phyloP scores from a whole-genome alignment of 345 rosid genomes.

The Heritiera littoralis region DNA sequence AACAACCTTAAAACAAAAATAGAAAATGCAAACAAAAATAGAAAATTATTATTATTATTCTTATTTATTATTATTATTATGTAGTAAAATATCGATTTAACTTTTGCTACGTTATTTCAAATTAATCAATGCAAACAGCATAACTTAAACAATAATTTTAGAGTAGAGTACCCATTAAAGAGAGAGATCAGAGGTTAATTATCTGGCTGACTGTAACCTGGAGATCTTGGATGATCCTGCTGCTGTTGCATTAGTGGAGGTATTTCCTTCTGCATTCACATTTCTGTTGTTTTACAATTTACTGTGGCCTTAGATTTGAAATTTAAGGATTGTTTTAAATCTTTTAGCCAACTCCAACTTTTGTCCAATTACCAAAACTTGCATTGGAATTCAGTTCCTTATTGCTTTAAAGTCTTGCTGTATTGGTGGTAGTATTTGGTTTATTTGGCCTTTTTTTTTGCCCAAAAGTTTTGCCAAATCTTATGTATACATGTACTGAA shows the following conservation, averaged over 20 bases:
- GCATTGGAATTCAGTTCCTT: background rate
- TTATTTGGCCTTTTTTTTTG: background rate
- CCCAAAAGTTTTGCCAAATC: background rate
- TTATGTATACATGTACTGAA: background rate
- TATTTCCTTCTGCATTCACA: constrained; percentile 23
- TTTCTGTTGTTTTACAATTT: background rate
- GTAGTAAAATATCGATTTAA: too few relatives aligned
- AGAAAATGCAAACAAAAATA: too few relatives aligned
- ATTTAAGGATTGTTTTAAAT: background rate
- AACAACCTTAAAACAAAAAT: background rate
- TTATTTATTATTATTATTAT: too few relatives aligned
- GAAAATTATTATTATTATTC: too few relatives aligned
- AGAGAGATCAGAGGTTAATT: constrained; percentile 57
- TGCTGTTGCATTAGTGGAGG: constrained; percentile 80
- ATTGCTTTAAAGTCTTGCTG: background rate
- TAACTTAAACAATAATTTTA: background rate
- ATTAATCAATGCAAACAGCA: background rate
- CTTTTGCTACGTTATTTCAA: background rate
- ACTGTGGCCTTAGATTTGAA: background rate
- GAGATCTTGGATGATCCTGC: constrained; percentile 92
- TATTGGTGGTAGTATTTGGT: background rate
- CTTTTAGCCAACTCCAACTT: constrained; percentile 17
- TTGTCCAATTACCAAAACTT: constrained; percentile 7
- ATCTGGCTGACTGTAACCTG: constrained; percentile 80
- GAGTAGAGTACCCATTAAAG: background rate